A percentile compares a stretch with the other conserved stretches of the same genome.
These are phyloP conservation scores for Saccharomycopsis selenospora DNA, from an alignment of 805 yeast genomes.

Conservation along the genomic window DNA sequence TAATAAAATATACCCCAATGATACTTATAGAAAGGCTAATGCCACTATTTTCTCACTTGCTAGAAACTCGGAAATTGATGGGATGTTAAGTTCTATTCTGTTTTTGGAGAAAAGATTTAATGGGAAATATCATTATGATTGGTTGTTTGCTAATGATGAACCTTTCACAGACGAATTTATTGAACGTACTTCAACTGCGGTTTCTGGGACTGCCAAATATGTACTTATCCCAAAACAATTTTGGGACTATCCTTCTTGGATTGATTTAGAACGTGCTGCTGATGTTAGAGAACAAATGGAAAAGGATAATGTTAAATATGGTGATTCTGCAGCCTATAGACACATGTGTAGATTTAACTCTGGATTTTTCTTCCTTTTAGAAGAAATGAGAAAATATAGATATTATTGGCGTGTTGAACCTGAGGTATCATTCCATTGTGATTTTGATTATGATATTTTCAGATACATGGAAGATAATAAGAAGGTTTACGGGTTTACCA, in stretches of 20 bases:
- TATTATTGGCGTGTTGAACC: conserved; percentile 62
- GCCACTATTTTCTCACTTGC: conserved; percentile 81
- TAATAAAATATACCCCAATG: background rate
- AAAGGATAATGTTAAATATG: conserved; percentile 34
- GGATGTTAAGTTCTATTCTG: conserved; percentile 55
- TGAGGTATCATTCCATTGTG: conserved; percentile 47
- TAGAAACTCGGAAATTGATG: conserved; percentile 61
- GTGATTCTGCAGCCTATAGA: conserved; percentile 44
- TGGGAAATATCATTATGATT: conserved; percentile 71
- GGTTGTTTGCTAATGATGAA: conserved; percentile 64
- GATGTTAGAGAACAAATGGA: conserved; percentile 26
- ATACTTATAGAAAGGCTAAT: conserved; percentile 40
- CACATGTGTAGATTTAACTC: conserved; percentile 72
- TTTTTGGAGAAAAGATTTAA: conserved; percentile 88
- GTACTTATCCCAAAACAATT: conserved; percentile 37
- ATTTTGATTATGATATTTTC: conserved; percentile 51
- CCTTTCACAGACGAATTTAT: conserved; percentile 37
- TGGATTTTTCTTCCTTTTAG: conserved; percentile 49
- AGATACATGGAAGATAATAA: conserved; percentile 35
- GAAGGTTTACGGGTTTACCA: conserved; percentile 44
- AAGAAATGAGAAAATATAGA: conserved; percentile 38
- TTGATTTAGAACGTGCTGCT: conserved; percentile 32
- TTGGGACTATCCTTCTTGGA: conserved; percentile 42
- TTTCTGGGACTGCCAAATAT: conserved; percentile 38
- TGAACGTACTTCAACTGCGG: conserved; percentile 25